Conservation (phyloP, 768 basidiomycete species). For the Kwoniella europaea region DNA sequence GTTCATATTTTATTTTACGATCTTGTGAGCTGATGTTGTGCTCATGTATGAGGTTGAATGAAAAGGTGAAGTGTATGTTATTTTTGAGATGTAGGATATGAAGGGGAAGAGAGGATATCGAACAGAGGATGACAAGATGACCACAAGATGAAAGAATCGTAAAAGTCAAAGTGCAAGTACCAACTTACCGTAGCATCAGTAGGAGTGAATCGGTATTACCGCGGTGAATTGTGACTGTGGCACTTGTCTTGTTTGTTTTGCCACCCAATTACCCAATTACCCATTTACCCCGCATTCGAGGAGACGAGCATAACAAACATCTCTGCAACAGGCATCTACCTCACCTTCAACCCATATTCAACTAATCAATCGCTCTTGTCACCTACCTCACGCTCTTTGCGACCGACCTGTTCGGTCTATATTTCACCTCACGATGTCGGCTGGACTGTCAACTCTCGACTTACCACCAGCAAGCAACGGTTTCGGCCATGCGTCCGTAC, state of each 20-base stretch:
- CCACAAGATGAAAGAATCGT: too few species aligned
- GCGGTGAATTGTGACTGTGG: conserved; percentile 30
- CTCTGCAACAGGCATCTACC: too few species aligned
- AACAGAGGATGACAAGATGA: not conserved
- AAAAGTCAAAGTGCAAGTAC: too few species aligned
- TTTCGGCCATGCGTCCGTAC: conserved; percentile 15
- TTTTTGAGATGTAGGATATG: not conserved
- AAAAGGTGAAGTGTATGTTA: not conserved
- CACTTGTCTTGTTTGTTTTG: conserved; percentile 14
- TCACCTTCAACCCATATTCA: conserved; percentile 5
- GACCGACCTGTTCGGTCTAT: not conserved
- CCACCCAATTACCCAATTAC: conserved; percentile 15
- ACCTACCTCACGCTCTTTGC: conserved; percentile 2
- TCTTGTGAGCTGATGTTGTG: not conserved
- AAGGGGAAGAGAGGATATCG: not conserved
- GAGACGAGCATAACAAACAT: not conserved
- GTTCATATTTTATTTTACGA: conserved; percentile 36
- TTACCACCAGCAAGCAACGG: conserved; percentile 21
- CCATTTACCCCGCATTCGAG: conserved; percentile 8
- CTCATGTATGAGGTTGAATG: not conserved
- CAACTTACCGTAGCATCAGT: not conserved
- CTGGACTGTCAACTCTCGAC: conserved; percentile 17
- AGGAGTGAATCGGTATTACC: not conserved
- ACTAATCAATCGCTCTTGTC: not conserved
- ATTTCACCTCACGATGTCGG: conserved; percentile 7